Evolutionary conservation across 2,329 filamentous ascomycete species (phyloP), one percentile per base, ranked within the genome.

Genomic region (Diaporthe sp.): DNA sequence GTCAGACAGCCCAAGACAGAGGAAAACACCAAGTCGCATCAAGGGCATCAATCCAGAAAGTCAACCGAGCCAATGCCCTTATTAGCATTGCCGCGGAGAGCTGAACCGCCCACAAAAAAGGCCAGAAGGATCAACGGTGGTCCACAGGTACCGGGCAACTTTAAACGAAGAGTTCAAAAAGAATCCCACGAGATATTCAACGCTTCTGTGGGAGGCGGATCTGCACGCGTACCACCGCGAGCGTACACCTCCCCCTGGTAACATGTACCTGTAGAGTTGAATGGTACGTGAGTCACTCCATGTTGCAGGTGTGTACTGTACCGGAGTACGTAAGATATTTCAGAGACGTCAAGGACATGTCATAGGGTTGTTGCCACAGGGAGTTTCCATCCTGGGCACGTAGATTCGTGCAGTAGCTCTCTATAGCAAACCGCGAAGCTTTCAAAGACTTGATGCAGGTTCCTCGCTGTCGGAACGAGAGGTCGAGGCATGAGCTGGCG

Each of bases 161-260:
- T 53, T 68, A 68, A 42, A 68, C 65, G 65, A 68, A 51, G 31
- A 25, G n/a, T 39, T 39, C 44, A 25, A 51, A 53, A 22, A n/a
- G 44, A 28, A 68, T 53, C 65, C 65, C 65, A 68, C 47, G 47
- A 68, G 65, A 53, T 68, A 53, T 53, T 68, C 65, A 68, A 68
- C 65, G 65, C 47, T 53, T 49, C 47, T 28, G 31, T 25, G 31
- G 49, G 47, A 68, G 65, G 47, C 65, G 34, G 39, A 68, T 68
- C 65, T 68, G 47, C 65, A 53, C 47, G 22, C 22, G 44, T 39
- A 6, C 31, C 25, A 51, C 63, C 44, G 63, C 63, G 44, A 39
- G 28, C 63, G 5, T 39, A 34, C 15, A 34, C n/a, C 47, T n/a
- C 34, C 17, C 49, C 65, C 4, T 25, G 49, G 22, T 34, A 12